These are phyloP conservation scores for Piper betle DNA, from an alignment of 164 flowering plant species.

Conservation along the genomic window DNA sequence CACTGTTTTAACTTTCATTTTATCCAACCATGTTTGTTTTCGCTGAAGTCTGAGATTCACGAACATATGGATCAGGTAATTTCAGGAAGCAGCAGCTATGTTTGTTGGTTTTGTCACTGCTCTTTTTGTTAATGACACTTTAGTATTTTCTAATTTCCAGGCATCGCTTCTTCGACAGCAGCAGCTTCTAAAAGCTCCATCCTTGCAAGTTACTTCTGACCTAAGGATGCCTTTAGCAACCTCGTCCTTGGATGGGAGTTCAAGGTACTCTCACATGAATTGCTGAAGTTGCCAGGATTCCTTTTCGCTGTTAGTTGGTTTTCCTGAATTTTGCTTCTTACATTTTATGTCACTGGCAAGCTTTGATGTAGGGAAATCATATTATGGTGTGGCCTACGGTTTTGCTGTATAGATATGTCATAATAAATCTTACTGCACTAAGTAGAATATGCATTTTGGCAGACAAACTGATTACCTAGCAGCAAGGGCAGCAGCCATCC, in stretches of 20 bases:
- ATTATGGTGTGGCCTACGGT: slow-evolving; percentile 9
- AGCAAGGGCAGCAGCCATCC: slow-evolving; percentile 54
- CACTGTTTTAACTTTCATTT: background rate
- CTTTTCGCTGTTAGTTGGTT: background rate
- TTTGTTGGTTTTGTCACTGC: background rate
- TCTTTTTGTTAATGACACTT: background rate
- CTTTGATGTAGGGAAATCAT: slow-evolving; percentile 1
- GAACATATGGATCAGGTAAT: slow-evolving; percentile 62
- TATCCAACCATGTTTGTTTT: slow-evolving; percentile 2
- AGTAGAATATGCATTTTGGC: slow-evolving; percentile 88
- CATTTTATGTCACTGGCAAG: background rate
- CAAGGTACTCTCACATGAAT: slow-evolving; percentile 44
- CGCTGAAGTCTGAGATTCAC: slow-evolving; percentile 42
- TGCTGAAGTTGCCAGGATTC: background rate
- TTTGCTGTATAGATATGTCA: slow-evolving; percentile 17
- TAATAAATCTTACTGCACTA: slow-evolving; percentile 35
- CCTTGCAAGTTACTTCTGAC: slow-evolving; percentile 33
- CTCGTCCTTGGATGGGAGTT: slow-evolving; percentile 47
- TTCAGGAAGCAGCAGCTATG: background rate
- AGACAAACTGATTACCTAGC: slow-evolving; percentile 93
- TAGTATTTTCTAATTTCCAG: slow-evolving; percentile 7
- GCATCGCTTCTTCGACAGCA: slow-evolving; percentile 65
- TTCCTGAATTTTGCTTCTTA: too few relatives aligned
- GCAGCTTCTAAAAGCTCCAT: slow-evolving; percentile 54
- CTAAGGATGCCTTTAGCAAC: slow-evolving; percentile 9